These are phyloP conservation scores for Backusella morwellensis DNA, from an alignment of 192 early-diverging fungal genomes.

Conservation along the genomic window DNA sequence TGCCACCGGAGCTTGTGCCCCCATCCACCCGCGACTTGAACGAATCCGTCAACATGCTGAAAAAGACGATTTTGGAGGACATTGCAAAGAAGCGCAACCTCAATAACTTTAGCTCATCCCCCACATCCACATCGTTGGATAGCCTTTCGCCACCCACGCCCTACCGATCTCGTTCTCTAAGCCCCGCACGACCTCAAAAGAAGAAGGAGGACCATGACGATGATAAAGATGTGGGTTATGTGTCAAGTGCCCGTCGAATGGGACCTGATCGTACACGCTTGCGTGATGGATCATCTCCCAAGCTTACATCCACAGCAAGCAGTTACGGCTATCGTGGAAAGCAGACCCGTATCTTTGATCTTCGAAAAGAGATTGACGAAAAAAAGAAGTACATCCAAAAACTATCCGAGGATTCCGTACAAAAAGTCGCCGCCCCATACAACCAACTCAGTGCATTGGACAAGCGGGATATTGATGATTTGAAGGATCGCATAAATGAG, in stretches of 20 bases:
- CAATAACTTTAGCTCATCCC: conserved; percentile 19
- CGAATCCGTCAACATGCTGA: conserved; percentile 60
- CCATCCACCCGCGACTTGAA: conserved; percentile 82
- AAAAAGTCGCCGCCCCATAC: conserved; percentile 9
- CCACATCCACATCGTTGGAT: neutral
- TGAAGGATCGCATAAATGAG: conserved; percentile 42
- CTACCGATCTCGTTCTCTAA: conserved; percentile 11
- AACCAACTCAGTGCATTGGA: conserved; percentile 27
- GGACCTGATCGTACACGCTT: conserved; percentile 26
- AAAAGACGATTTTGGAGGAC: conserved; percentile 61
- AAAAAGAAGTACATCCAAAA: conserved; percentile 14
- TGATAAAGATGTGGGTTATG: conserved; percentile 32
- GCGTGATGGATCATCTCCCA: conserved; percentile 5
- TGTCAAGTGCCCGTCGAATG: conserved; percentile 39
- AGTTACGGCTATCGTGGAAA: conserved; percentile 38
- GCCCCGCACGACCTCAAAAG: conserved; percentile 6
- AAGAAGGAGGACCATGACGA: conserved; percentile 9
- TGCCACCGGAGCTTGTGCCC: conserved; percentile 87
- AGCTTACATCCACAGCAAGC: conserved; percentile 9
- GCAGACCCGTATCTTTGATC: conserved; percentile 31
- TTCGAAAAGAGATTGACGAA: conserved; percentile 29
- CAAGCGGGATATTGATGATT: conserved; percentile 39
- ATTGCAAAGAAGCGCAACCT: conserved; percentile 41
- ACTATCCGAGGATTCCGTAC: conserved; percentile 10
- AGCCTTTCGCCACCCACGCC: conserved; percentile 9